Conservation (phyloP, 108 stramenopile species). For the Bacterosira constricta region DNA sequence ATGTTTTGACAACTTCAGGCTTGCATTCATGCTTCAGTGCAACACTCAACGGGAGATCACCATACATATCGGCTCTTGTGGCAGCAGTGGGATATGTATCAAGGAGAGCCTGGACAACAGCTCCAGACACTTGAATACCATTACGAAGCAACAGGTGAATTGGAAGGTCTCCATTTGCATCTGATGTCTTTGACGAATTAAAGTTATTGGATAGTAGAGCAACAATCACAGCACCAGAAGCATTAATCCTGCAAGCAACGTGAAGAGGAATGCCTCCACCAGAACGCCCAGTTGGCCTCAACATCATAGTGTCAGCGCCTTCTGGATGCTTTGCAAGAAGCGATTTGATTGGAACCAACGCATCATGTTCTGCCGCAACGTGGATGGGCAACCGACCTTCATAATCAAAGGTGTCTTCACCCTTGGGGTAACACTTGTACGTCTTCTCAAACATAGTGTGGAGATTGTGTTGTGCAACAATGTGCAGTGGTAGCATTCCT, state of each 20-base stretch:
- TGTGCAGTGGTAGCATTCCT: constrained; percentile 80
- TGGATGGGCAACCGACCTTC: constrained; percentile 89
- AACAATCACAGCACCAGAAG: constrained; percentile 42
- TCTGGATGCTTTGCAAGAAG: constrained; percentile 40
- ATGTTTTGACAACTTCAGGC: constrained; percentile 42
- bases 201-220: constrained; percentile 43
- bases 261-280: constrained; percentile 54
- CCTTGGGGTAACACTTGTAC: constrained; percentile 71
- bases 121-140: constrained; percentile 34
- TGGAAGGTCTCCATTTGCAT: constrained; percentile 52
- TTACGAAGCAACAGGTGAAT: constrained; percentile 48
- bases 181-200: constrained; percentile 42
- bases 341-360: constrained; percentile 40
- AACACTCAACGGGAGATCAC: constrained; percentile 49
- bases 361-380: constrained; percentile 81
- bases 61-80: constrained; percentile 48
- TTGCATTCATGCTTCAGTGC: constrained; percentile 47
- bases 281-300: constrained; percentile 39
- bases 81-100: constrained; percentile 47
- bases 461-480: constrained; percentile 76
- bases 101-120: constrained; percentile 47
- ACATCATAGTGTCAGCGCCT: constrained; percentile 51
- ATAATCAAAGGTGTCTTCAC: constrained; percentile 70
- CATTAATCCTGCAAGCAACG: constrained; percentile 41
- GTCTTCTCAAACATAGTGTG: constrained; percentile 70